Base-by-base conservation (phyloP, 352 stramenopile genomes). In the Pythium dissimile region DNA sequence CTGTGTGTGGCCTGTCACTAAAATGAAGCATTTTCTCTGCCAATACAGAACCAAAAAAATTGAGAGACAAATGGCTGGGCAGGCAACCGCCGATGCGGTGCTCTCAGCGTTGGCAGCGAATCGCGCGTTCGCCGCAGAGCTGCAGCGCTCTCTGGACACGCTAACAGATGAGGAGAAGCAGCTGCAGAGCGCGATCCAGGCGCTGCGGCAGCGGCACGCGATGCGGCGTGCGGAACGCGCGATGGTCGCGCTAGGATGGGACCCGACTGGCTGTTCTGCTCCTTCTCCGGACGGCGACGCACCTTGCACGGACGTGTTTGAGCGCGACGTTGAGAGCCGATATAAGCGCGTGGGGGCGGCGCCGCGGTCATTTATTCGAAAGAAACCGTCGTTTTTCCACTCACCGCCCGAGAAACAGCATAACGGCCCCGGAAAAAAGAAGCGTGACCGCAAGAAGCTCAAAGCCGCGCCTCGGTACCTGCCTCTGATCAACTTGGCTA, bases 321-420 rank as follows among this genome's bases (percentile, higher is more conserved):
- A 41, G 10, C 64, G 58, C 12, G 56, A 71, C 5, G 27, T 35
- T 1, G 67, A 76, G 51, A 74, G 46, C 24, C 48, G 58, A 18
- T 85, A 79, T 55, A 69, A 71, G 37, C 54, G 31, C 31, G 38
- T 69, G 12, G 67, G 64, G 1, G 72, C 71, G 5, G 50, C 71
- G 13, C 66, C 73, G 38, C 77, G 74, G 42, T 88, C 78, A 1
- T 86, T 70, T 49, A 86, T 90, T 43, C 80, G 79, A 0, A 71
- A 62, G 30, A 71, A 77, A 30, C 37, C 56, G 27, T 91, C 78
- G 9, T 88, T 88, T 59, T 91, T 89, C 48, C 64, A 70, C 15
- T 77, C 45, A 16, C 31, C 46, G 7, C 45, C 54, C 3, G 21
- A 48, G 32, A 89, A 62, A 62, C 70, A n/a, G 54, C 35, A 11